Base-by-base conservation (phyloP, 768 basidiomycete species). In the Tylopilus sp. region DNA sequence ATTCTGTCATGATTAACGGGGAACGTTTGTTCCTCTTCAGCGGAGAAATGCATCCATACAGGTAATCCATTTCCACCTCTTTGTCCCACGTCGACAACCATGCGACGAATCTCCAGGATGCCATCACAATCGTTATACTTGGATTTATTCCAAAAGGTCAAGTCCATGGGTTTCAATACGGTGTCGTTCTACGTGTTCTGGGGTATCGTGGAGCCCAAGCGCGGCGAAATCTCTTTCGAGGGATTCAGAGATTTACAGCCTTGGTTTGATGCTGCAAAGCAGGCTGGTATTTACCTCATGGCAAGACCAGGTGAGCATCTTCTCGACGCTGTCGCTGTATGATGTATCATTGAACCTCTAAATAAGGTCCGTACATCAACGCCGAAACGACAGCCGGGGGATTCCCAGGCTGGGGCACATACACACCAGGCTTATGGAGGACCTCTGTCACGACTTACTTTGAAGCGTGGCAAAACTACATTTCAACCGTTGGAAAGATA, bases 1-100 rank as follows among this genome's bases (percentile, higher is more conserved):
- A 81, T 52, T 84, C 82, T 1, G 70, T 85, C 8, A 83, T 73
- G 61, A 78, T 86, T 42, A 71, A 77, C 1, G 82, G 80, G 7
- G 80, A 83, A 56, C 74, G 82, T 8, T 58, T 78, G 22, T 84
- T 83, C 67, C 74, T 84, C 40, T 76, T 82, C 34, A 80, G 79
- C 11, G 85, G 83, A 25, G 84, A 86, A 63, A 71, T 83, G 49
- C 83, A 86, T 60, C 78, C 84, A 16, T 85, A 80, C 77, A 73
- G 84, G 56, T 63, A 55, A 36, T 11, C 6, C 33, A 1, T 28
- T 1, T 24, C 38, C 34, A 14, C 22, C 8, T 36, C 16, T 17
- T 2, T n/a, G 24, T 36, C 11, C 34, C 3, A 26, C 41, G 7
- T 48, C 37, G 13, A 41, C 16, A 7, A 38, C 6, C 22, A 26